Evolutionary conservation across 345 rosid species (phyloP), one percentile per base, ranked within the genome.

Genomic region (Murraya koenigii): DNA sequence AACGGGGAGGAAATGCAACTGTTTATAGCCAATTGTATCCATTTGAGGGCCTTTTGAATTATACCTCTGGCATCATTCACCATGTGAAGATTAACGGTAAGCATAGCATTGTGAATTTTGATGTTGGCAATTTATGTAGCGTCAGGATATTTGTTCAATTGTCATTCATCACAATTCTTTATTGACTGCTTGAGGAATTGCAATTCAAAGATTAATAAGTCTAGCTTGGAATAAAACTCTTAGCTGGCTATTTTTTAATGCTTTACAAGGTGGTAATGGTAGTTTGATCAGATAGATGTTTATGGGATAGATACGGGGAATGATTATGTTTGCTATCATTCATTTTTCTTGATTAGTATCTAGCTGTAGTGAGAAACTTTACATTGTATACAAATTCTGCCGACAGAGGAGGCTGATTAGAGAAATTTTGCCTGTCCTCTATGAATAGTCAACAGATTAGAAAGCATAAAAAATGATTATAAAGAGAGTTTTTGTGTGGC

Each of bases 1-100:
- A 79, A 65, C 70, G 10, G 58, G 83, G 47, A 23, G 93, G 97
- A 58, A 77, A 84, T 71, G 89, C 97, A 6, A 77, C 85, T 30
- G 90, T 90, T 79, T 95, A 95, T 32, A 90, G 87, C 78, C 97
- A 95, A 38, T 83, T 93, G 66, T 95, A 91, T 78, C 93, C 97
- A 0, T 95, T 91, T 69, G 81, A 90, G 78, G 98, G 95, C 22
- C 94, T 93, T 36, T 63, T 81, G 70, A 95, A 95, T 79, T 93
- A 93, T 81, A 93, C 97, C 3, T 93, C 97, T 44, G 91, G 90
- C 73, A 89, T 92, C 87, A 92, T 91, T 79, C 97, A 95, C 82
- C 97, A 90, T 84, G 97, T 90, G 17, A 86, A 83, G 78, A 87
- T 93, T 36, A 82, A 87, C 44, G 97, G 97, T 93, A 85, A 77